Conservation (phyloP, 768 basidiomycete genomes). For the Leccinum variicolor region DNA sequence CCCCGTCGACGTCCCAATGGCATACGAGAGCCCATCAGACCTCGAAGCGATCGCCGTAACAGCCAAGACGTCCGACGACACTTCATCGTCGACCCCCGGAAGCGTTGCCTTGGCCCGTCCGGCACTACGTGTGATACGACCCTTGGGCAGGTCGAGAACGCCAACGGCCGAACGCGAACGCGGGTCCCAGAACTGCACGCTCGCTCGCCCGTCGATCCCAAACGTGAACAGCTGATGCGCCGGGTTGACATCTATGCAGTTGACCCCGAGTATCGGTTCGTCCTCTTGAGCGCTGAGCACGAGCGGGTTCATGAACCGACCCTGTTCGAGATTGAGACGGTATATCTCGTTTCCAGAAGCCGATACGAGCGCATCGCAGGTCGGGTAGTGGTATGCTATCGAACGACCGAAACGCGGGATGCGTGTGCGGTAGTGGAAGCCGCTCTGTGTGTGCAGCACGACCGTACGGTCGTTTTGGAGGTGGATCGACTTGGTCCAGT, state of each 20-base stretch:
- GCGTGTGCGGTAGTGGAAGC: slow-evolving; percentile 88
- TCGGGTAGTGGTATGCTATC: slow-evolving; percentile 89
- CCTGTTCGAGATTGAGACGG: slow-evolving; percentile 93
- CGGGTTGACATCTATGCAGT: slow-evolving; percentile 88
- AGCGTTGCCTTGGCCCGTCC: slow-evolving; percentile 29
- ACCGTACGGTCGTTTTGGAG: slow-evolving; percentile 94
- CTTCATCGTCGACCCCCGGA: slow-evolving; percentile 34
- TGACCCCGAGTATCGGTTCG: slow-evolving; percentile 75
- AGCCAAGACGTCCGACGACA: slow-evolving; percentile 34
- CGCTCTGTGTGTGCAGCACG: slow-evolving; percentile 91
- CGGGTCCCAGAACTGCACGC: slow-evolving; percentile 96
- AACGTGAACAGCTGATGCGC: slow-evolving; percentile 89
- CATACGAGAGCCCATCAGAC: slow-evolving; percentile 87
- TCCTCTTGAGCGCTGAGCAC: slow-evolving; percentile 49
- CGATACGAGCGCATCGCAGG: slow-evolving; percentile 85
- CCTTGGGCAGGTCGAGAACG: slow-evolving; percentile 55
- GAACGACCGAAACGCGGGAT: slow-evolving; percentile 94
- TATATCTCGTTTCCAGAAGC: slow-evolving; percentile 87
- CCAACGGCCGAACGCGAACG: slow-evolving; percentile 78
- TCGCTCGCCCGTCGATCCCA: slow-evolving; percentile 82
- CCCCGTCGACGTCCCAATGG: slow-evolving; percentile 92
- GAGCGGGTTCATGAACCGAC: slow-evolving; percentile 85
- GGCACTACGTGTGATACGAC: slow-evolving; percentile 45
- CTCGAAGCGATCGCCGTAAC: slow-evolving; percentile 86
- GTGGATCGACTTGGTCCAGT: slow-evolving; percentile 99